These are phyloP conservation scores for Monosporozyma yasuniensis DNA, from an alignment of 805 yeast genomes.

Conservation along the genomic window DNA sequence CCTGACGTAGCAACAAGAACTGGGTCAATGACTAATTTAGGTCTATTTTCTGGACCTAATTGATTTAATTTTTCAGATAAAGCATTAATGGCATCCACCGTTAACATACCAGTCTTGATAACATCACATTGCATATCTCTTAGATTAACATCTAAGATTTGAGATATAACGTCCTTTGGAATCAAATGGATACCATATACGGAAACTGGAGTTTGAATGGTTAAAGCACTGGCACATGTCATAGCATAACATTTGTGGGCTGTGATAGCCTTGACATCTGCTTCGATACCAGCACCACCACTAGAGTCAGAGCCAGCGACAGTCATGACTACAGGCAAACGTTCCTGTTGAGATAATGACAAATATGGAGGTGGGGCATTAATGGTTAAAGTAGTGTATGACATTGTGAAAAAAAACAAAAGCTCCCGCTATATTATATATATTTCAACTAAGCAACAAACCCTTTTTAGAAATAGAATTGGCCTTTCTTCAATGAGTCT, in stretches of 20 bases:
- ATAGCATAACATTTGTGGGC: slow-evolving; percentile 69
- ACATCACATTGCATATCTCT: slow-evolving; percentile 55
- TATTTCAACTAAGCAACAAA: too few relatives aligned
- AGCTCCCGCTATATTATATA: too few relatives aligned
- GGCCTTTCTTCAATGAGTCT: too few relatives aligned
- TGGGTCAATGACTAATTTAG: slow-evolving; percentile 62
- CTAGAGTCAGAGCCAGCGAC: slow-evolving; percentile 76
- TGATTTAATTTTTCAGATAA: slow-evolving; percentile 33
- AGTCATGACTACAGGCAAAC: slow-evolving; percentile 35
- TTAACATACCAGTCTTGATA: slow-evolving; percentile 75
- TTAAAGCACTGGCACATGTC: slow-evolving; percentile 69
- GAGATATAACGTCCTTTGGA: slow-evolving; percentile 36
- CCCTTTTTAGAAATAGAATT: too few relatives aligned
- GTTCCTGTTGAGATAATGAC: slow-evolving; percentile 19
- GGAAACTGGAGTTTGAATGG: slow-evolving; percentile 59
- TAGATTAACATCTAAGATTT: slow-evolving; percentile 45
- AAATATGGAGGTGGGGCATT: slow-evolving; percentile 29
- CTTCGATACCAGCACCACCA: slow-evolving; percentile 91
- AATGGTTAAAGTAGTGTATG: slow-evolving; percentile 12
- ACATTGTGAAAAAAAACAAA: slow-evolving; percentile 6
- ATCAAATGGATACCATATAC: slow-evolving; percentile 37
- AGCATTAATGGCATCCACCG: slow-evolving; percentile 43
- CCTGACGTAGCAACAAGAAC: slow-evolving; percentile 83
- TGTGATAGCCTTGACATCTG: slow-evolving; percentile 71
- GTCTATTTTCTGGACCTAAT: slow-evolving; percentile 19